Evolutionary conservation across 495 filamentous ascomycete genomes (phyloP), one percentile per base, ranked within the genome.

Genomic region (Aspergillus olivimuriae): DNA sequence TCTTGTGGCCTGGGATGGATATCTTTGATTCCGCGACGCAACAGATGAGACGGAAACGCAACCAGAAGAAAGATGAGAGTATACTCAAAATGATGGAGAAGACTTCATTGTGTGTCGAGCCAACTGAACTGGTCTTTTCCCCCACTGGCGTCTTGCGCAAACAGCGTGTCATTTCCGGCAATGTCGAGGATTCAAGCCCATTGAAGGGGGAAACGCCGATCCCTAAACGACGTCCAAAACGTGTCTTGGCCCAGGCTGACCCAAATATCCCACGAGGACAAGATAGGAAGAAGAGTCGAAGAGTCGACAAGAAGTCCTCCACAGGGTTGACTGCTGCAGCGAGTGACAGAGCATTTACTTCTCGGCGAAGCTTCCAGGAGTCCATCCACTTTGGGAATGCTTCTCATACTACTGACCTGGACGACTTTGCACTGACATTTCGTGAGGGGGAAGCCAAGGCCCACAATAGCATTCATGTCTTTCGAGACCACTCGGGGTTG

Each of bases 11-110:
- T 3, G 89, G 89, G 7, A 95, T 95, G 89, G 79, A 82, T 41
- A 63, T 91, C 15, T 94, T 94, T 53, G 89, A 95, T 56, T 83
- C 88, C 9, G 89, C 89, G 6, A 87, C 80, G 1, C 71, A 79
- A 41, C 76, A 84, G 36, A 84, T 84, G 70, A 82, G 82, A 54
- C 78, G 84, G 28, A 86, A 78, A 64, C 78, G 89, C 31, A 95
- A 95, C 55, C 89, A 95, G 61, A 84, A 84, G 48, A 95, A 95
- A 54, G 82, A 86, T 43, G 72, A 68, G 10, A 82, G 75, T 5
- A 77, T 87, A 16, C 48, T 94, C 17, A 75, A 73, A 56, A 73
- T 75, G 51, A 86, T 95, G 71, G 75, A 87, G 50, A 56, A 66
- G 22, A 81, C 82, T 14, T 90, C 88, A 0, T 57, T 58, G 16